A percentile compares a stretch with the other conserved stretches of the same genome.
Evolutionary conservation across 2,329 filamentous ascomycete genomes (phyloP).

Genomic region (Pseudofabraea citricarpa): DNA sequence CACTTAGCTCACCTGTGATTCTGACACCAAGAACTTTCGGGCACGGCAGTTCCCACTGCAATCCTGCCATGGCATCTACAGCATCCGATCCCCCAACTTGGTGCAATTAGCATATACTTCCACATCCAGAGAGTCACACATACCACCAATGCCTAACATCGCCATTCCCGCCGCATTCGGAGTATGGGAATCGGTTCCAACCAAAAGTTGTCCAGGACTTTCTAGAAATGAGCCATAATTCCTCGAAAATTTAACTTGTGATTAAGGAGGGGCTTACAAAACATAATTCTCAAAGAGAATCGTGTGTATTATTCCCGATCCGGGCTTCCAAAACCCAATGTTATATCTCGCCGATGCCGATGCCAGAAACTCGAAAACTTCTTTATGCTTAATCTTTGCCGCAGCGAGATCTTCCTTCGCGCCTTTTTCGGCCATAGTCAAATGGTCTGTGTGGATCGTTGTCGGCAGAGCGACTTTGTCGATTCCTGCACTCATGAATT

Average conservation of each 20-base stretch:
- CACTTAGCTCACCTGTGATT: slow-evolving; percentile 24
- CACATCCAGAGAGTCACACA: too few relatives aligned
- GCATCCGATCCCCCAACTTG: slow-evolving; percentile 25
- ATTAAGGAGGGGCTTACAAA: slow-evolving; percentile 21
- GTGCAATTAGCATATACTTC: too few relatives aligned
- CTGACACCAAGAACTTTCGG: slow-evolving; percentile 29
- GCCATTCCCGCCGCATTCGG: slow-evolving; percentile 32
- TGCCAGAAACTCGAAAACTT: slow-evolving; percentile 34
- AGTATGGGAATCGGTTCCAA: slow-evolving; percentile 33
- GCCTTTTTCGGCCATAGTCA: slow-evolving; percentile 30
- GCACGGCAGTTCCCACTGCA: slow-evolving; percentile 30
- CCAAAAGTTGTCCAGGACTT: slow-evolving; percentile 30
- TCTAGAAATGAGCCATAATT: too few relatives aligned
- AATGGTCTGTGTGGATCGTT: slow-evolving; percentile 35
- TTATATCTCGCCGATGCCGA: slow-evolving; percentile 39
- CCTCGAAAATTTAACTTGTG: too few relatives aligned
- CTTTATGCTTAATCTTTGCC: slow-evolving; percentile 22
- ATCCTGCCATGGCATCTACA: slow-evolving; percentile 25
- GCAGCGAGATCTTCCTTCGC: slow-evolving; percentile 26
- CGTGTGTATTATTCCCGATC: slow-evolving; percentile 33
- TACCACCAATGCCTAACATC: slow-evolving; percentile 29
- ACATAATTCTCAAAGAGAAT: slow-evolving; percentile 37
- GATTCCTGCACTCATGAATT: slow-evolving; percentile 37
- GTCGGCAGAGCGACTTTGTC: slow-evolving; percentile 33
- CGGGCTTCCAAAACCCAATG: slow-evolving; percentile 36